Evolutionary conservation across 176 grass and related monocot genomes (phyloP).

Genomic region (Ensete glaucum): DNA sequence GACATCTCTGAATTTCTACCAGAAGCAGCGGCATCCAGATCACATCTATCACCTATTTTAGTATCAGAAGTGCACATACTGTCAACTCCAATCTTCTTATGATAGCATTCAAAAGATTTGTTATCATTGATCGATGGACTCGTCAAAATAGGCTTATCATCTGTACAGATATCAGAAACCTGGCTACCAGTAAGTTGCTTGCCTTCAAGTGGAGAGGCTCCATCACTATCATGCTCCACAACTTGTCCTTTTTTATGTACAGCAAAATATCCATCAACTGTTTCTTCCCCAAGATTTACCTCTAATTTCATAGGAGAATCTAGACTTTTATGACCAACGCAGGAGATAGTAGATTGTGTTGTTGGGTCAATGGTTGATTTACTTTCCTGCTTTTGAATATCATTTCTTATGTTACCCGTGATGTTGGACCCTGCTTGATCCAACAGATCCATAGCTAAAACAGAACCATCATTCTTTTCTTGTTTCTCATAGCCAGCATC

Average conservation of each 20-base stretch:
- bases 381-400: constrained; percentile 4
- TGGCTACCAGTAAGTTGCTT: neutral
- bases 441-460: constrained; percentile 18
- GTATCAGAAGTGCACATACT: constrained; percentile 20
- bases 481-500: constrained; percentile 28
- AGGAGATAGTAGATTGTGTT: constrained; percentile 10
- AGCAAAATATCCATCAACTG: neutral
- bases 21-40: neutral
- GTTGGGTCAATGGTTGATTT: constrained; percentile 8
- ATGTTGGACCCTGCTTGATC: neutral
- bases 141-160: constrained; percentile 3
- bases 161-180: neutral
- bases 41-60: constrained; percentile 9
- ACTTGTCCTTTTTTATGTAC: constrained; percentile 1
- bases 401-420: neutral
- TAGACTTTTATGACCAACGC: constrained; percentile 17
- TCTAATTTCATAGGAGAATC: constrained; percentile 29
- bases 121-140: constrained; percentile 17
- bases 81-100: constrained; percentile 42
- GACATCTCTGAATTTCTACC: constrained; percentile 15
- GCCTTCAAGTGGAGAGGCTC: neutral
- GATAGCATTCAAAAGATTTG: constrained; percentile 12
- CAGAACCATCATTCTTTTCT: constrained; percentile 19
- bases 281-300: constrained; percentile 17
- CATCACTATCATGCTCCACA: constrained; percentile 27